These are phyloP conservation scores for Melampsora americana DNA, from an alignment of 1,284 basidiomycete species.

Conservation along the genomic window DNA sequence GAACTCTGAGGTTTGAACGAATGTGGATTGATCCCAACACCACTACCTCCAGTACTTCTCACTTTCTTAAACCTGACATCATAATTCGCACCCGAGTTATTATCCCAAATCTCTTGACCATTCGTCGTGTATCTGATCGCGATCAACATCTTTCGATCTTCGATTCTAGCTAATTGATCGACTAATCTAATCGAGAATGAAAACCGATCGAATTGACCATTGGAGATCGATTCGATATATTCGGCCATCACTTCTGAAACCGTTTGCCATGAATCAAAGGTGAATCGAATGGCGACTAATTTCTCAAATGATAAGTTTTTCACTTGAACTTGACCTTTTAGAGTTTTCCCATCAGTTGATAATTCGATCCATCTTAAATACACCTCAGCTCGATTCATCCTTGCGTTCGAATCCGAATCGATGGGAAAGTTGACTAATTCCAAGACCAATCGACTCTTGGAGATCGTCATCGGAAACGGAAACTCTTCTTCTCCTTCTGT, in stretches of 20 bases:
- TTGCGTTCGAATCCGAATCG: not conserved
- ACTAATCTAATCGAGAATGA: constrained; percentile 65
- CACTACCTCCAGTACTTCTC: constrained; percentile 33
- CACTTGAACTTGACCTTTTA: constrained; percentile 58
- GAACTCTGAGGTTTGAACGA: not conserved
- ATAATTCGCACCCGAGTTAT: constrained; percentile 57
- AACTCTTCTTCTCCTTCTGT: constrained; percentile 59
- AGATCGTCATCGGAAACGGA: constrained; percentile 15
- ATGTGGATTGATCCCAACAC: no score
- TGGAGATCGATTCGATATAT: constrained; percentile 56
- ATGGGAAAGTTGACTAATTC: constrained; percentile 14
- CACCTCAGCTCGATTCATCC: not conserved
- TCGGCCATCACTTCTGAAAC: constrained; percentile 58
- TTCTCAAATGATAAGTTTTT: constrained; percentile 61
- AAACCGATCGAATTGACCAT: constrained; percentile 57
- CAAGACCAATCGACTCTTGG: not conserved
- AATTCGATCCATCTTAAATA: constrained; percentile 20
- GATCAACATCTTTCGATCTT: constrained; percentile 65
- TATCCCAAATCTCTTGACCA: constrained; percentile 58
- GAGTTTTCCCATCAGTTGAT: constrained; percentile 10
- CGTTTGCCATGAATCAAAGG: constrained; percentile 61
- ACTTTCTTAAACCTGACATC: constrained; percentile 56
- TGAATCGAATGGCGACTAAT: constrained; percentile 60
- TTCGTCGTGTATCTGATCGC: constrained; percentile 63
- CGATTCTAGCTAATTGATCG: constrained; percentile 68